These are phyloP conservation scores for Annulohypoxylon maeteangense DNA, from an alignment of 495 filamentous ascomycete genomes.

Conservation along the genomic window DNA sequence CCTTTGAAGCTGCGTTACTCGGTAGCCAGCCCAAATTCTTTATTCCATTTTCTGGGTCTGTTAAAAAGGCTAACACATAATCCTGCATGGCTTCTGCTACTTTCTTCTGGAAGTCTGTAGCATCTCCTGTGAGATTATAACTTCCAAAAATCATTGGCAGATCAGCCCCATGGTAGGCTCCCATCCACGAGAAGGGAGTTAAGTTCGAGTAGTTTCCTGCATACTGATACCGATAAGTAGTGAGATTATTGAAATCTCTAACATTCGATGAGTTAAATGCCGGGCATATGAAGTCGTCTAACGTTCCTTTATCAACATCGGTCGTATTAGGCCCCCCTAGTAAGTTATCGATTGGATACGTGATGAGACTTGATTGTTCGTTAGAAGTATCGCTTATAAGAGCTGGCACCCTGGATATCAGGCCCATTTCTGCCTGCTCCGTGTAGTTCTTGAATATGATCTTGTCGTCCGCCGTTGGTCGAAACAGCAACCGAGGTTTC, in stretches of 20 bases:
- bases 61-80: constrained; percentile 55
- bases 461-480: constrained; percentile 54
- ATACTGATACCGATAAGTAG: constrained; percentile 64
- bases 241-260: constrained; percentile 40
- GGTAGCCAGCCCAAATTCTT: constrained; percentile 40
- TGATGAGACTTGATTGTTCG: constrained; percentile 52
- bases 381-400: constrained; percentile 57
- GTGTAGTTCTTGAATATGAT: constrained; percentile 60
- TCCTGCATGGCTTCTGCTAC: constrained; percentile 58
- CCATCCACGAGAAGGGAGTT: constrained; percentile 56
- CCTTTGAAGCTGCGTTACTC: not conserved
- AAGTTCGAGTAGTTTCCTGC: constrained; percentile 60
- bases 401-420: constrained; percentile 48
- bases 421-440: constrained; percentile 36
- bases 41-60: constrained; percentile 53
- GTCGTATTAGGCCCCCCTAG: constrained; percentile 50
- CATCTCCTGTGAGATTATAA: constrained; percentile 44
- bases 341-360: constrained; percentile 48
- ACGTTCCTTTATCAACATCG: constrained; percentile 46
- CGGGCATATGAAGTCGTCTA: constrained; percentile 49
- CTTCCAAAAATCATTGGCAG: constrained; percentile 60
- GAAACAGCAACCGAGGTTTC: constrained; percentile 52
- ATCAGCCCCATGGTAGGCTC: constrained; percentile 63
- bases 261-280: constrained; percentile 49
- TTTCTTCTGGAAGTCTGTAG: constrained; percentile 49